Base-by-base conservation (phyloP, 2,329 filamentous ascomycete species). In the Ramichloridium luteum region DNA sequence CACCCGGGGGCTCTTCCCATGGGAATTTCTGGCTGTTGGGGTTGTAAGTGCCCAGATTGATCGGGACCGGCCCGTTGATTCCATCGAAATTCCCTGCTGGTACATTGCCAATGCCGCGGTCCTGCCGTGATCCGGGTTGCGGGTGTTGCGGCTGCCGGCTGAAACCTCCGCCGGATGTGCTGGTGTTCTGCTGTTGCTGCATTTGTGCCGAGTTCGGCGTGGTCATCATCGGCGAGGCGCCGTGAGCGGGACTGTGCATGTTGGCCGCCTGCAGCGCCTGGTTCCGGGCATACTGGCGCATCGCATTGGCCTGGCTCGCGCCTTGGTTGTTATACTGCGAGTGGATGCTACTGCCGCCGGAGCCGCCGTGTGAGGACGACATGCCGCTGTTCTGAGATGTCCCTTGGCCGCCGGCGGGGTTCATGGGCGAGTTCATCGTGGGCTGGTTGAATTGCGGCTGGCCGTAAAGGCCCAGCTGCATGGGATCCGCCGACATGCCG, bases 391-490 rank as follows among this genome's bases (percentile, higher is more conserved):
- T 46, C 20, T 51, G 51, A 27, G 53, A 45, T 10, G 54, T 51
- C 23, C 47, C 46, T 12, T 47, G 36, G 28, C 29, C 13, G 31
- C 28, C 13, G 32, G 31, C 28, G 23, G 36, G 8, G 30, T 45
- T 50, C 37, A 62, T 48, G 1, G 62, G 59, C 10, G 63, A 64
- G 10, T 48, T 51, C 38, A 61, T 48, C 44, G 59, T 54, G 4
- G 54, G 47, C 12, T 49, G 49, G 37, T 56, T 46, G 44, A 48
- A 65, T 15, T 60, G 57, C 16, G 45, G 38, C 28, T 53, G 53
- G 25, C 46, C 47, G 43, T 60, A 65, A 45, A 63, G 48, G 32
- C 48, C 45, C 48, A 55, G 47, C 6, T 45, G 41, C 36, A 50
- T 44, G 4, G 38, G 23, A 20, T 46, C 46, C 20, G 31, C 37